Conservation (phyloP, 2,329 filamentous ascomycete species). For the Colletotrichum salicis region DNA sequence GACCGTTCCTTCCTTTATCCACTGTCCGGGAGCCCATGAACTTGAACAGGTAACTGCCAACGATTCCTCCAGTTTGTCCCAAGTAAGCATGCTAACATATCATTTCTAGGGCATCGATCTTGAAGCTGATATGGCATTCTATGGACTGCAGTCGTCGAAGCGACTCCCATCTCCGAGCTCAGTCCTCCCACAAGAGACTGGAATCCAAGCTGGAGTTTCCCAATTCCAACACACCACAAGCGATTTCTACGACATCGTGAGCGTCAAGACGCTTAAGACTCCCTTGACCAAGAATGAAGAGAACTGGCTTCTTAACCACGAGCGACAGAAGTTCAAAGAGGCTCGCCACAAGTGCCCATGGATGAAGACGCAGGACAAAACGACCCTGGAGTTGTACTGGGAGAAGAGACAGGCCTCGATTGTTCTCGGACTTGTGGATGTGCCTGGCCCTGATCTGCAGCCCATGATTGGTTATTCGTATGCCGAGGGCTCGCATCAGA, state of each 20-base stretch:
- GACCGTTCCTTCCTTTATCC: background rate
- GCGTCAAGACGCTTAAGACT: background rate
- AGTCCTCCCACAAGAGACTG: background rate
- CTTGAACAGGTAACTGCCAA: background rate
- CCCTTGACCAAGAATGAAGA: background rate
- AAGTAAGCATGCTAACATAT: background rate
- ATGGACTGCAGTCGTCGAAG: background rate
- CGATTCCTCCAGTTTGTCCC: background rate
- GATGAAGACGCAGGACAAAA: slow-evolving; percentile 4
- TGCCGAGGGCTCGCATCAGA: slow-evolving; percentile 9
- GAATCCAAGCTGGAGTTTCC: background rate
- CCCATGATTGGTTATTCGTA: background rate
- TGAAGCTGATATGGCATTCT: background rate
- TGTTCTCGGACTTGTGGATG: slow-evolving; percentile 33
- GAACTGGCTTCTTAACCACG: background rate
- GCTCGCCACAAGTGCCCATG: background rate
- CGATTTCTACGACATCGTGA: background rate
- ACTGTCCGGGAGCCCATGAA: background rate
- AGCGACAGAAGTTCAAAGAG: background rate
- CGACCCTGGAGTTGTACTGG: slow-evolving; percentile 19
- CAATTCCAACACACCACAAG: background rate
- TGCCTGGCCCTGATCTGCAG: slow-evolving; percentile 8
- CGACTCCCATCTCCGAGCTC: background rate
- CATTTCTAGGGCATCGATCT: background rate
- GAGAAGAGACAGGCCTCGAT: slow-evolving; percentile 20